Conservation (phyloP, 768 basidiomycete species). For the Zangia roseola region DNA sequence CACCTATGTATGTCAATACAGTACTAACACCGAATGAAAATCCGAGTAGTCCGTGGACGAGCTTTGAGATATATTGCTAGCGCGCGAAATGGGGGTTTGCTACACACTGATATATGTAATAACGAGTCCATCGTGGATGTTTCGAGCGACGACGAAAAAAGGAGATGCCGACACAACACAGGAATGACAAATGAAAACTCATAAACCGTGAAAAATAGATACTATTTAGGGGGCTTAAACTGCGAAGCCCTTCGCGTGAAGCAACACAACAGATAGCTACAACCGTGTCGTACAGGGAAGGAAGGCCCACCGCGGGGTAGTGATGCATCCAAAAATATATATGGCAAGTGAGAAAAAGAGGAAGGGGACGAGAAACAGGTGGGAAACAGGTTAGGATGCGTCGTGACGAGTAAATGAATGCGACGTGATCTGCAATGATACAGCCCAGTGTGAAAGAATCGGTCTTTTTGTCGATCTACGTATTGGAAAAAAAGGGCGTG, state of each 20-base stretch:
- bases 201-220: slow-evolving; percentile 14
- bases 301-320: slow-evolving; percentile 13
- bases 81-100: background rate
- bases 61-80: background rate
- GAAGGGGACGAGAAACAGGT: background rate
- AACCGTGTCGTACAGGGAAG: slow-evolving; percentile 16
- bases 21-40: background rate
- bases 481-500: background rate
- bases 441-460: slow-evolving; percentile 3
- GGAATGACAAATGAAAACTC: background rate
- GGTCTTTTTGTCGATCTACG: slow-evolving; percentile 22
- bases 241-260: slow-evolving; percentile 53
- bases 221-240: slow-evolving; percentile 42
- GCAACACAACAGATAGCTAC: slow-evolving; percentile 28
- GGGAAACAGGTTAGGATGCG: background rate
- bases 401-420: slow-evolving; percentile 6
- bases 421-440: slow-evolving; percentile 18
- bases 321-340: slow-evolving; percentile 32
- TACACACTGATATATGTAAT: slow-evolving; percentile 2
- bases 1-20: too few species aligned
- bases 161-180: background rate
- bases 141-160: background rate
- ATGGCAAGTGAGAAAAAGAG: slow-evolving; percentile 23
- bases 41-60: background rate
- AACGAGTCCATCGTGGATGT: background rate